These are phyloP conservation scores for Bisporella sp. DNA, from an alignment of 2,329 filamentous ascomycete genomes.

Conservation along the genomic window DNA sequence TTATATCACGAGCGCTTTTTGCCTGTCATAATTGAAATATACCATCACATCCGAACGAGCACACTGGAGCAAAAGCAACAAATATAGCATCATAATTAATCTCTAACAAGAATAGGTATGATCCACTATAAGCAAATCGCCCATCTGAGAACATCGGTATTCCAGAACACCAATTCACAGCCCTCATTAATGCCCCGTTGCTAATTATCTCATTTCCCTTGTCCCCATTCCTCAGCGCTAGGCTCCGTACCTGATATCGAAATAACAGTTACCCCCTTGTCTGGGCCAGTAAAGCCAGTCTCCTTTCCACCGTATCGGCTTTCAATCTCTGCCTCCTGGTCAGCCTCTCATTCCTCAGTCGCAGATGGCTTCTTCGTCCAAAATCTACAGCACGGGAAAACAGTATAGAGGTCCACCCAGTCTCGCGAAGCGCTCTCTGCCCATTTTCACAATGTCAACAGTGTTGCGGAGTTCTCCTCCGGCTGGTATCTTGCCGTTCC, in stretches of 20 bases:
- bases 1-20: no score
- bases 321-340: conserved; percentile 9
- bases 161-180: no score
- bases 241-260: conserved; percentile 18
- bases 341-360: not conserved
- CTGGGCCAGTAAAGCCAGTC: conserved; percentile 16
- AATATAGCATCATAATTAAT: no score
- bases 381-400: no score
- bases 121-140: no score
- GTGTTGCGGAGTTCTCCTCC: conserved; percentile 15
- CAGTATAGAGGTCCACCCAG: conserved; percentile 14
- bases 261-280: conserved; percentile 19
- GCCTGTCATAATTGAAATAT: no score
- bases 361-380: no score
- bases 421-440: conserved; percentile 14
- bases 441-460: conserved; percentile 14
- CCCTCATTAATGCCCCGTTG: no score
- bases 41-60: no score
- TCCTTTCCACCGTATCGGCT: conserved; percentile 15
- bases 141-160: no score
- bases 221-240: conserved; percentile 19
- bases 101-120: no score
- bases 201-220: conserved; percentile 10
- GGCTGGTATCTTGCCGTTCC: conserved; percentile 10
- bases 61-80: no score